Percentiles rank a stretch among this genome's conserved stretches.
Conservation (phyloP, 1,284 basidiomycete genomes). For the Inonotus hispidus region DNA sequence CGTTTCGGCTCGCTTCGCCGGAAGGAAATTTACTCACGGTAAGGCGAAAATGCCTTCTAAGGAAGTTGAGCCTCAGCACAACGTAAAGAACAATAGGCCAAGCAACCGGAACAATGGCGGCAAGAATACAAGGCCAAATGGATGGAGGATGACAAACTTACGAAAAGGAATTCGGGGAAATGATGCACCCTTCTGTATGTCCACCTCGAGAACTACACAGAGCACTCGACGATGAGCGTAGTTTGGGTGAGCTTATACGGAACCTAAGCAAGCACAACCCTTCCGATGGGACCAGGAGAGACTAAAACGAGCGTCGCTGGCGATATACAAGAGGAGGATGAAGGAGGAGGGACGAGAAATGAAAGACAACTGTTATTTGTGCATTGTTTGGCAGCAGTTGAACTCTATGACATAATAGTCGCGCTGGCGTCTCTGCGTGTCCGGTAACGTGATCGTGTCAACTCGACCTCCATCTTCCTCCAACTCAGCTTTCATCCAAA, state of each 20-base stretch:
- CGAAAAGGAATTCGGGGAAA: not conserved
- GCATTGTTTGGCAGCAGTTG: slow-evolving; percentile 8
- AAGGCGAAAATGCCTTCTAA: slow-evolving; percentile 59
- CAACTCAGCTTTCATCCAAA: not conserved
- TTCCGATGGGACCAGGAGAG: not conserved
- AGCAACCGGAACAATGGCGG: not conserved
- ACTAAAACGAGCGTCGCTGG: slow-evolving; percentile 4
- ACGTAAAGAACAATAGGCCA: slow-evolving; percentile 4
- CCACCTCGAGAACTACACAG: slow-evolving; percentile 4
- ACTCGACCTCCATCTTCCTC: not conserved
- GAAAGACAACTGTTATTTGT: slow-evolving; percentile 8
- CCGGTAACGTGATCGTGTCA: not conserved
- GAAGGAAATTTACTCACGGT: slow-evolving; percentile 35
- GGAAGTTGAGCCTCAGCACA: slow-evolving; percentile 45
- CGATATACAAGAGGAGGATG: not conserved
- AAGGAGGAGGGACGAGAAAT: not conserved
- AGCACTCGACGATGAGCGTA: not conserved
- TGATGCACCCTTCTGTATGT: slow-evolving; percentile 14
- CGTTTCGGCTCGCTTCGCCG: slow-evolving; percentile 32
- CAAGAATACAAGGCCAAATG: slow-evolving; percentile 9
- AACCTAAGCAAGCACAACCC: too few relatives aligned
- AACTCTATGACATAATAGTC: slow-evolving; percentile 9
- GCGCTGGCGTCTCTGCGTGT: slow-evolving; percentile 2
- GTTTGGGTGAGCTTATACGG: not conserved
- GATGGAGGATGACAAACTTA: not conserved